phyloP scores from a whole-genome alignment of 495 filamentous ascomycete species.

The Neurospora africana region DNA sequence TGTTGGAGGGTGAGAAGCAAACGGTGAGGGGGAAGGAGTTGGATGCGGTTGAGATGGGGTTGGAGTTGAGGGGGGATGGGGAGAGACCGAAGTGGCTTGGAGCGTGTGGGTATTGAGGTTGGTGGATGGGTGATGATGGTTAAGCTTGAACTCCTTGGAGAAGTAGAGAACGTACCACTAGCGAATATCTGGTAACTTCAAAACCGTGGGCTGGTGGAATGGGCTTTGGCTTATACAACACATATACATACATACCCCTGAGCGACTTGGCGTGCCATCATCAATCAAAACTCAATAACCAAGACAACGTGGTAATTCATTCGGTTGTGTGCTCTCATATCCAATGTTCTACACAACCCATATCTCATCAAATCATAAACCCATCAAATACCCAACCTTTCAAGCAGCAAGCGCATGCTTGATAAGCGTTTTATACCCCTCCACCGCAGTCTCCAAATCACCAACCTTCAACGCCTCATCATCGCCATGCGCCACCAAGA shows the following conservation, averaged over 20 bases:
- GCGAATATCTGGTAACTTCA: not conserved
- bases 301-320: not conserved
- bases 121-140: not conserved
- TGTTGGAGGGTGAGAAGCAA: slow-evolving; percentile 16
- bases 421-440: slow-evolving; percentile 61
- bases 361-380: not conserved
- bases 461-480: slow-evolving; percentile 65
- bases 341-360: not conserved
- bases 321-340: not conserved
- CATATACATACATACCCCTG: not conserved
- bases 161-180: not conserved
- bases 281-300: not conserved
- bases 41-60: slow-evolving; percentile 15
- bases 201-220: not conserved
- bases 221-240: not conserved
- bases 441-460: slow-evolving; percentile 58
- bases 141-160: not conserved
- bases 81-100: not conserved
- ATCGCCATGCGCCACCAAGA: slow-evolving; percentile 79
- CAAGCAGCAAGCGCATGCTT: not conserved
- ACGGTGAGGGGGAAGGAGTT: slow-evolving; percentile 5
- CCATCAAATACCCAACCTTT: not conserved
- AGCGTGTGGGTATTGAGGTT: not conserved
- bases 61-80: not conserved
- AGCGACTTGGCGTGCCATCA: not conserved